phyloP scores from a whole-genome alignment of 1,139 yeast genomes.

The Taphrina pruni region DNA sequence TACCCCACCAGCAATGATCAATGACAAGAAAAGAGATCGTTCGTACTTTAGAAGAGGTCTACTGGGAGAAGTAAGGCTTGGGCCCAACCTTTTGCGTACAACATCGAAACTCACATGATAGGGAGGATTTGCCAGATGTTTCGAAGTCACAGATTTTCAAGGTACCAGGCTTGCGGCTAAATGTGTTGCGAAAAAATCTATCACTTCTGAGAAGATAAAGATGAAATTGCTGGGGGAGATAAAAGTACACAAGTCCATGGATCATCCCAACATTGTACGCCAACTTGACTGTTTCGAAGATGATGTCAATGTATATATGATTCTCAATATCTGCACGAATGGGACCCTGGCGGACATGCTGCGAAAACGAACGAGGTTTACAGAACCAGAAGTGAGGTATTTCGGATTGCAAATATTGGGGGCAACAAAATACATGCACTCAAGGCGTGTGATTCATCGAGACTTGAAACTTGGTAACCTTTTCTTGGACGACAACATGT shows the following conservation, averaged over 20 bases:
- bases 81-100: not conserved
- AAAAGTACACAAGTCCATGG: constrained; percentile 89
- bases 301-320: constrained; percentile 87
- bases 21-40: constrained; percentile 76
- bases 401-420: constrained; percentile 93
- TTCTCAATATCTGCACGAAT: constrained; percentile 92
- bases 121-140: constrained; percentile 99
- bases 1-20: constrained; percentile 91
- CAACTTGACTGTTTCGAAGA: constrained; percentile 96
- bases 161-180: constrained; percentile 95
- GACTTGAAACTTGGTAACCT: constrained; percentile 94
- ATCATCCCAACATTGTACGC: constrained; percentile 87
- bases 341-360: constrained; percentile 86
- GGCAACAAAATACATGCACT: constrained; percentile 80
- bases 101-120: not conserved
- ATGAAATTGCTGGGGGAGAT: constrained; percentile 87
- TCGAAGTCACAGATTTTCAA: constrained; percentile 82
- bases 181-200: constrained; percentile 94
- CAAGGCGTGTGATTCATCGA: constrained; percentile 84
- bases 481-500: constrained; percentile 75
- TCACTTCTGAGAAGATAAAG: constrained; percentile 87
- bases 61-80: constrained; percentile 69
- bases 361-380: constrained; percentile 76
- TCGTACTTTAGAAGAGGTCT: constrained; percentile 90
- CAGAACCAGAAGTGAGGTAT: constrained; percentile 89